Base-by-base conservation (phyloP, 768 basidiomycete genomes). In the Hypholoma sublateritium region DNA sequence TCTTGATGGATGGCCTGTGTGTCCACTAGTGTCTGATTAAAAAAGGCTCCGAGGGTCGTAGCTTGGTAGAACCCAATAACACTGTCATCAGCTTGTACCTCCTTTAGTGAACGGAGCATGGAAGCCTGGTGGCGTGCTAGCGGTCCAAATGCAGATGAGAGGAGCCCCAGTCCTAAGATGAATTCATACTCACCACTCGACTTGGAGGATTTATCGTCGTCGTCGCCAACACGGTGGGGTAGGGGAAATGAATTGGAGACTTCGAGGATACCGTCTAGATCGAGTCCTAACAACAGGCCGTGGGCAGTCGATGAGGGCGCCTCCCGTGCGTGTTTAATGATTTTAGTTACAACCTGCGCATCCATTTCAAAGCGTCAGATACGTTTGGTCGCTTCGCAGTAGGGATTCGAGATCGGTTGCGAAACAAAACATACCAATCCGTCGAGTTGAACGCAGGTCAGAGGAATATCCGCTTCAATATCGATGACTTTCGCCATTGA, bases 11-110 rank as follows among this genome's bases (percentile, higher is more conserved):
- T 83, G 47, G 88, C 89, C 70, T 92, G 91, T 7, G 89, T 87
- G 63, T 95, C 91, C 46, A 94, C 78, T 48, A 94, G 70, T 7
- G 82, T 80, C 69, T 92, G 91, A 67, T 84, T 91, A 72, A 89
- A 89, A 70, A 94, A 93, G 4, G 91, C 89, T 42, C 92, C 92
- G 37, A 93, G 80, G 8, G 86, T 85, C 24, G 88, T 93, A 43
- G 91, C 90, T 67, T 96, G 93, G 76, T 98, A 98, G 72, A 96
- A 93, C 37, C 95, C 95, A 54, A 97, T 89, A 34, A 95, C 84
- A 61, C 87, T 93, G 72, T 96, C 93, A 66, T 95, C 93, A 36
- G 87, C 85, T 65, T 91, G 89, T 53, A 95, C 94, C 70, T 95
- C 93, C 67, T 92, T 91, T 67, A 98, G 78, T 21, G 90, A 88